phyloP scores from a whole-genome alignment of 805 yeast species.

The Metschnikowia gelsemii region DNA sequence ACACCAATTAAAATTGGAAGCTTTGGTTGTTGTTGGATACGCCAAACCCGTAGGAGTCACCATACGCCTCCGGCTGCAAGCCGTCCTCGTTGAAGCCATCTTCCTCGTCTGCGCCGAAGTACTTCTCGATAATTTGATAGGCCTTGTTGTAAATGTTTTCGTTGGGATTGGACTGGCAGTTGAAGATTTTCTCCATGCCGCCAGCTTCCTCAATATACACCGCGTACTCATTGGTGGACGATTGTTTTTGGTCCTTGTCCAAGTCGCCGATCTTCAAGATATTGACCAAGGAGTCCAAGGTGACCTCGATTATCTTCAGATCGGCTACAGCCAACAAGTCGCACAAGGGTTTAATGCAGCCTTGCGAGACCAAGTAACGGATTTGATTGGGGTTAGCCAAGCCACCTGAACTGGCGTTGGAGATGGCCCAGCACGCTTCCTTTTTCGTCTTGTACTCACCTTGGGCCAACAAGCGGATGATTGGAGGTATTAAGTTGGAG shows the following conservation, averaged over 20 bases:
- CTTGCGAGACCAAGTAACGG: slow-evolving; percentile 88
- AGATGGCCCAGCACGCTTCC: slow-evolving; percentile 99
- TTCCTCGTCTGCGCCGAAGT: slow-evolving; percentile 81
- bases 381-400: slow-evolving; percentile 89
- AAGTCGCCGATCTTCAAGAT: slow-evolving; percentile 91
- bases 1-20: slow-evolving; percentile 33
- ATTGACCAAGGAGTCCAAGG: slow-evolving; percentile 92
- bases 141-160: slow-evolving; percentile 92
- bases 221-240: slow-evolving; percentile 79
- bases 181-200: slow-evolving; percentile 94
- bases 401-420: slow-evolving; percentile 97
- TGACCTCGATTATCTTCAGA: slow-evolving; percentile 87
- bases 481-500: slow-evolving; percentile 88
- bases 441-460: slow-evolving; percentile 96
- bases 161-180: slow-evolving; percentile 87
- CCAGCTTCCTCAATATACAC: slow-evolving; percentile 96
- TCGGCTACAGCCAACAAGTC: slow-evolving; percentile 88
- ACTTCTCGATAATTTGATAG: slow-evolving; percentile 83
- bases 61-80: slow-evolving; percentile 72
- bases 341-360: slow-evolving; percentile 95
- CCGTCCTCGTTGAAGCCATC: slow-evolving; percentile 66
- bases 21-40: slow-evolving; percentile 58
- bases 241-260: slow-evolving; percentile 75
- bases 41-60: slow-evolving; percentile 88
- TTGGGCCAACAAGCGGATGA: slow-evolving; percentile 69